These are phyloP conservation scores for Salix suchowensis DNA, from an alignment of 345 rosid species.

Conservation along the genomic window DNA sequence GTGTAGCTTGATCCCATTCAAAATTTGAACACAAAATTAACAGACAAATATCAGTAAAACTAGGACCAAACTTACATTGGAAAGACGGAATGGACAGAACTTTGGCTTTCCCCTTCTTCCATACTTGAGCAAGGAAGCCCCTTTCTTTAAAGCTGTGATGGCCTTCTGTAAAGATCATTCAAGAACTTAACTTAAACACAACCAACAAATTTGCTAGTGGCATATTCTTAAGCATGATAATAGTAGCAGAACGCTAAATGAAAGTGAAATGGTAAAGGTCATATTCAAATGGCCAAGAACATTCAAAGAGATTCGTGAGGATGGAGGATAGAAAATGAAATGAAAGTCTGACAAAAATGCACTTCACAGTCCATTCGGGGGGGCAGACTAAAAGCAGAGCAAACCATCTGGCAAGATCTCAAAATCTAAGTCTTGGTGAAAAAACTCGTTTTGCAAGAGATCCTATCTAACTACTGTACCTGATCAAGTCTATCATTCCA, in stretches of 20 bases:
- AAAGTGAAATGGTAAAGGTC: neutral
- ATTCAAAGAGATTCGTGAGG: neutral
- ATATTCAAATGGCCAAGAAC: neutral
- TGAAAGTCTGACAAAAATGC: neutral
- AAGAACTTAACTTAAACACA: conserved; percentile 24
- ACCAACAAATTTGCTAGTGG: conserved; percentile 17
- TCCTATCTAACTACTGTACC: neutral
- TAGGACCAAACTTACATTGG: conserved; percentile 60
- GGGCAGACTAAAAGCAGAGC: neutral
- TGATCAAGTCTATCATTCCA: neutral
- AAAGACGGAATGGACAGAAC: conserved; percentile 96
- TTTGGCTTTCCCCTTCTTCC: conserved; percentile 99
- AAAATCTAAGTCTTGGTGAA: neutral
- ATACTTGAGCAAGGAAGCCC: conserved; percentile 90
- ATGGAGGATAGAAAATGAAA: neutral
- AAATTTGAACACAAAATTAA: neutral
- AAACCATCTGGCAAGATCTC: neutral
- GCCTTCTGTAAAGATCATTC: conserved; percentile 60
- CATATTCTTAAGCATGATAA: conserved; percentile 5
- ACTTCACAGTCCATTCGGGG: neutral
- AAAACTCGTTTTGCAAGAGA: neutral
- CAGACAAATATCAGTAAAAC: neutral
- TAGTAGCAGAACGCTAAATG: conserved; percentile 7
- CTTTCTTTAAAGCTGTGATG: conserved; percentile 91
- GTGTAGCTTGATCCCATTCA: neutral